A percentile compares a stretch with the other conserved stretches of the same genome.
These are phyloP conservation scores for Globisporangium recalcitrans DNA, from an alignment of 352 stramenopile species.

Conservation along the genomic window DNA sequence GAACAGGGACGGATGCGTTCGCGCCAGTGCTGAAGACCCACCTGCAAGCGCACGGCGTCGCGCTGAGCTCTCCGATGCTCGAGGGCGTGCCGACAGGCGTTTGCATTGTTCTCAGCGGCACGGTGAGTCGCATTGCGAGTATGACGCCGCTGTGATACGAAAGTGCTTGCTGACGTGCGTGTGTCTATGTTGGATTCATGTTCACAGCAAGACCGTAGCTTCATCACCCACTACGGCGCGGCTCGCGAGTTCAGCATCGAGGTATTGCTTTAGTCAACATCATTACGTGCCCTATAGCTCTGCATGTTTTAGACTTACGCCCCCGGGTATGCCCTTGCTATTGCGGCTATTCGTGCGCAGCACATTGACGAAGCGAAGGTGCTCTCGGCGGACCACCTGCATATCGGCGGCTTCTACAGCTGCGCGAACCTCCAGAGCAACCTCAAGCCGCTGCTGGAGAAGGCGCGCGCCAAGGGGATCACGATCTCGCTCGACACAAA, in stretches of 20 bases:
- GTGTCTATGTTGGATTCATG: not conserved
- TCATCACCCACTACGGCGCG: constrained; percentile 80
- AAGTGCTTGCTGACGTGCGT: not conserved
- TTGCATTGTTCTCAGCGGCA: constrained; percentile 74
- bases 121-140: constrained; percentile 20
- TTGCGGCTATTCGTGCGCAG: constrained; percentile 15
- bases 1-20: constrained; percentile 42
- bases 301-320: not conserved
- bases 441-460: constrained; percentile 52
- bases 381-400: constrained; percentile 54
- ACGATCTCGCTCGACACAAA: constrained; percentile 83
- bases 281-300: no score
- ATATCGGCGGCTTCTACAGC: constrained; percentile 84
- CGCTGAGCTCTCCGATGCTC: constrained; percentile 40
- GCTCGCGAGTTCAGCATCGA: constrained; percentile 53
- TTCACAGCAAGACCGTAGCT: constrained; percentile 63
- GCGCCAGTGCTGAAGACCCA: constrained; percentile 43
- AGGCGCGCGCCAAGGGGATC: constrained; percentile 52
- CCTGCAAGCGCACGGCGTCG: constrained; percentile 30
- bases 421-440: constrained; percentile 53
- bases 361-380: constrained; percentile 61
- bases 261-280: constrained; percentile 33
- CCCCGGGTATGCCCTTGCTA: no score
- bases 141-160: not conserved
- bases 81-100: constrained; percentile 49